Evolutionary conservation across 495 filamentous ascomycete species (phyloP), one percentile per base, ranked within the genome.

Genomic region (Opeltia flavorubescens): DNA sequence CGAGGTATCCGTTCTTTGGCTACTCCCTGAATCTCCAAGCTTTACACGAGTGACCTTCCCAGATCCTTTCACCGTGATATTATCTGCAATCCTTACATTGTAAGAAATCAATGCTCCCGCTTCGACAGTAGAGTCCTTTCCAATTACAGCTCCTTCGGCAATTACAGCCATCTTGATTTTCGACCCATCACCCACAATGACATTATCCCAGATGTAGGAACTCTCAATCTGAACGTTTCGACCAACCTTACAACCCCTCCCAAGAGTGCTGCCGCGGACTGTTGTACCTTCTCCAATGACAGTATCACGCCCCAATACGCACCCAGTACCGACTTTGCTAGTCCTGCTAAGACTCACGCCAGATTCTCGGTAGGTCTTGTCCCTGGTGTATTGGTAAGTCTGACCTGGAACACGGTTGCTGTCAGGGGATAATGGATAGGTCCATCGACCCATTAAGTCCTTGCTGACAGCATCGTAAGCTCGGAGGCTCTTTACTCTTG

Each of bases 391-490:
- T 44, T 72, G 75, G 61, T 88, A 99, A 13, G 71, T 77, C 54
- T 94, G 86, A 7, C 76, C 83, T 1, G 74, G 68, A 4, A 87
- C 59, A 24, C 94, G 60, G 59, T 96, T 96, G 55, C 76, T 89
- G 50, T 94, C 89, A 2, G 91, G 93, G 51, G 81, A 84, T 23
- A 94, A 69, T n/a, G 93, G 91, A 51, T 89, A 89, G n/a, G 87
- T 76, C 85, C 86, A 95, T 36, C 89, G 74, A 23, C 75, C 75
- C 24, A 91, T 70, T n/a, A 95, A 70, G 57, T 99, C 93, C 59
- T 74, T 78, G 61, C 76, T 89, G n/a, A 96, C 72, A 17, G 87
- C 79, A 59, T 95, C 86, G 60, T 96, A 99, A 43, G 89, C 81
- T 58, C 81, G 81, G 31, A 96, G 66, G 54, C 85, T 93, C 51